phyloP scores from a whole-genome alignment of 345 rosid species.

The Citrus maxima region DNA sequence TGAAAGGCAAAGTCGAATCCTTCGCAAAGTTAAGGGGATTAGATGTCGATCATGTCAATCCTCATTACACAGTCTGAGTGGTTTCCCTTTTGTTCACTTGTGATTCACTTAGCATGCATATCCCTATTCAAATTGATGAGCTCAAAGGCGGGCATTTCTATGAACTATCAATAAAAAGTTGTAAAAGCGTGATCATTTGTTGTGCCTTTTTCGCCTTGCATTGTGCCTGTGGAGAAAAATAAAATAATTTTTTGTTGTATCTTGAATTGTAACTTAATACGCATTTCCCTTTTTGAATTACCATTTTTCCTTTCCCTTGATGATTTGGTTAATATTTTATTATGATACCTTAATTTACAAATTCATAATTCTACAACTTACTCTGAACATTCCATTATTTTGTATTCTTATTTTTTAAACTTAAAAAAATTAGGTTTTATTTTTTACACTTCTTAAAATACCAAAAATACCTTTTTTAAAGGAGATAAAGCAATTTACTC shows the following conservation, averaged over 20 bases:
- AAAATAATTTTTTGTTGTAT: not conserved
- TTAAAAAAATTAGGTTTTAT: no score
- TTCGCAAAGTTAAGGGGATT: conserved; percentile 55
- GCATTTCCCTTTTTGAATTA: no score
- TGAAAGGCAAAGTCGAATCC: conserved; percentile 64
- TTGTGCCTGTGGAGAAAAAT: not conserved
- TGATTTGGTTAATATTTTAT: not conserved
- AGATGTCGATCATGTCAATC: conserved; percentile 52
- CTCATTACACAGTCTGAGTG: conserved; percentile 48
- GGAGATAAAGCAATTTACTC: no score
- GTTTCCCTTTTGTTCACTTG: not conserved
- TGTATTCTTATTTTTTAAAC: no score
- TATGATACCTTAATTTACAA: no score
- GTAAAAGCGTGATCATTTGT: not conserved
- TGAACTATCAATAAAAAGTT: conserved; percentile 15
- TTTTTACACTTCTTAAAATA: no score
- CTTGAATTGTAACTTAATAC: not conserved
- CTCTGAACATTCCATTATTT: no score
- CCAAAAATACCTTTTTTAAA: no score
- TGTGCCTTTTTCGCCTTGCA: not conserved
- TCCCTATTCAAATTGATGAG: not conserved
- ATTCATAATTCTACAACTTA: no score
- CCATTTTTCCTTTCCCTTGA: not conserved
- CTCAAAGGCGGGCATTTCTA: not conserved
- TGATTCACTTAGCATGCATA: not conserved